A percentile compares a stretch with the other conserved stretches of the same genome.
phyloP scores from a whole-genome alignment of 148 eudicot species.

The Amaranthus hypochondriacus region DNA sequence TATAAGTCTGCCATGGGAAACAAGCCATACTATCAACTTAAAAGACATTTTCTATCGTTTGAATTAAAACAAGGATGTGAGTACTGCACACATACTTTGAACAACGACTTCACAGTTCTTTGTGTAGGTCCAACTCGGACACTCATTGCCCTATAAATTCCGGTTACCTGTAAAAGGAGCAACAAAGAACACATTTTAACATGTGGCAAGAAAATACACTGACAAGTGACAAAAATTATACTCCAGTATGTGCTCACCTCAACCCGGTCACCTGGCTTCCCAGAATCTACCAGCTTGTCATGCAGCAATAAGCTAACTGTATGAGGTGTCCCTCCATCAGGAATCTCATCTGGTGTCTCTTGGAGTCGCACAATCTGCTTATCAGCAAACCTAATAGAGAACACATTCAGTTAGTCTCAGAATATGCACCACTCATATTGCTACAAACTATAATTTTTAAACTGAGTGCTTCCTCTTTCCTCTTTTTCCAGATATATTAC shows the following conservation, averaged over 20 bases:
- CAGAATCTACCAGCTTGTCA: slow-evolving; percentile 90
- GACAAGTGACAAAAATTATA: neutral
- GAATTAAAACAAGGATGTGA: neutral
- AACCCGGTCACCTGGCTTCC: slow-evolving; percentile 95
- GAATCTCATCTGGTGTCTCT: slow-evolving; percentile 98
- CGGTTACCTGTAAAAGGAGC: slow-evolving; percentile 59
- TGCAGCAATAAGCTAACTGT: slow-evolving; percentile 97
- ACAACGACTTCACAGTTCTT: slow-evolving; percentile 90
- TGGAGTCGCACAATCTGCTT: slow-evolving; percentile 93
- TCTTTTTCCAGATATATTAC: neutral
- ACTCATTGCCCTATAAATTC: slow-evolving; percentile 95
- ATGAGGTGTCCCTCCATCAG: slow-evolving; percentile 98
- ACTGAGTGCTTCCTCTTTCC: neutral
- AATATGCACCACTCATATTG: slow-evolving; percentile 4
- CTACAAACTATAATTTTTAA: neutral
- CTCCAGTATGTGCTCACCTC: slow-evolving; percentile 52
- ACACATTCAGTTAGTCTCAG: slow-evolving; percentile 14
- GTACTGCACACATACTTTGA: slow-evolving; percentile 49
- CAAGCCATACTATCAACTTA: neutral
- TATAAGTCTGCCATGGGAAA: slow-evolving; percentile 68
- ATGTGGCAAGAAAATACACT: neutral
- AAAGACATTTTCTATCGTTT: neutral
- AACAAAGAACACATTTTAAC: slow-evolving; percentile 7
- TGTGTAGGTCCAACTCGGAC: slow-evolving; percentile 91
- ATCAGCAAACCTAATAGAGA: slow-evolving; percentile 74